Evolutionary conservation across 75 land plant species (phyloP).

Genomic region (Picea sitchensis): DNA sequence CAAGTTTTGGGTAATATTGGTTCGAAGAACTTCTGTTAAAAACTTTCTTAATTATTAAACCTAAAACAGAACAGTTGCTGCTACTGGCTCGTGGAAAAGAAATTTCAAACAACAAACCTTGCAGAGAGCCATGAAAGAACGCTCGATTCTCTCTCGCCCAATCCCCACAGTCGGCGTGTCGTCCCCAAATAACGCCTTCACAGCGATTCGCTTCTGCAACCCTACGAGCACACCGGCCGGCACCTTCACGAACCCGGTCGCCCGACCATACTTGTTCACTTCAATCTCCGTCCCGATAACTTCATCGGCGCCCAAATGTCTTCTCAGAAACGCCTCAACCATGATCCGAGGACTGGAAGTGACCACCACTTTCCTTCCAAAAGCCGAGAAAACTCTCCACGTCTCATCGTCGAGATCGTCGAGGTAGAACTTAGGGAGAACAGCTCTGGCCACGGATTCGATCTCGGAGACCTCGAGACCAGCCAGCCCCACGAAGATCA

Average conservation of each 20-base stretch:
- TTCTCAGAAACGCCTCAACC: slow-evolving; percentile 85
- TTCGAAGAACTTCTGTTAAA: too few relatives aligned
- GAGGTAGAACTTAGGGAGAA: slow-evolving; percentile 89
- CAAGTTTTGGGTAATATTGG: too few relatives aligned
- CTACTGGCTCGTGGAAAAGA: too few relatives aligned
- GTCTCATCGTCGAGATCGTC: slow-evolving; percentile 71
- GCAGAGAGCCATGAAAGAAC: slow-evolving; percentile 47
- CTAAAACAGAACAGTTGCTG: too few relatives aligned
- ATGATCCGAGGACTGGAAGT: slow-evolving; percentile 64
- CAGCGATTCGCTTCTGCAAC: slow-evolving; percentile 12
- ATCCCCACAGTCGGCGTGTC: slow-evolving; percentile 50
- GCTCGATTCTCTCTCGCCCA: slow-evolving; percentile 25
- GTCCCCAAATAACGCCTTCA: slow-evolving; percentile 33
- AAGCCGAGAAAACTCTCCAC: slow-evolving; percentile 58
- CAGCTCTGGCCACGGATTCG: slow-evolving; percentile 79
- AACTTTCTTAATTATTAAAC: too few relatives aligned
- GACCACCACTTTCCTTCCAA: slow-evolving; percentile 62
- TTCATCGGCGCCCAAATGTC: slow-evolving; percentile 65
- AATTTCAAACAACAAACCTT: slow-evolving; percentile 33
- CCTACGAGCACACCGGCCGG: slow-evolving; percentile 30
- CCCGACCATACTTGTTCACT: slow-evolving; percentile 56
- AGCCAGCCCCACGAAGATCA: slow-evolving; percentile 52
- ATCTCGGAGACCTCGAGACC: slow-evolving; percentile 61
- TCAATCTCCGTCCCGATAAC: slow-evolving; percentile 82
- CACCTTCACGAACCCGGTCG: slow-evolving; percentile 61